Evolutionary conservation across 257 asterid genomes (phyloP), one percentile per base, ranked within the genome.

Genomic region (Henckelia pumila): DNA sequence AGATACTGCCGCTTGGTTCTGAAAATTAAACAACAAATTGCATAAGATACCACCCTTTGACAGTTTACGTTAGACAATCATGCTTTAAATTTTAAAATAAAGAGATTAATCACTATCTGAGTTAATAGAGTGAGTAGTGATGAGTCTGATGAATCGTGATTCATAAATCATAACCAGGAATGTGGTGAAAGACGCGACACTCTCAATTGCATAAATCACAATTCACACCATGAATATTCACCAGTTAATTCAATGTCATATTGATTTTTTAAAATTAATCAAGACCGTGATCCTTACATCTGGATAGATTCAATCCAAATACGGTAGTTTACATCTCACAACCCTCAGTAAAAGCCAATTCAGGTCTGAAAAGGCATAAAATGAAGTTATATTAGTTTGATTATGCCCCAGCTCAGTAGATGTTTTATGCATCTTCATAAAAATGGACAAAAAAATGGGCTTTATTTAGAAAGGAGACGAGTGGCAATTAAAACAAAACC

Each of bases 1-100:
- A 17, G 86, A 29, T 55, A 57, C 23, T 55, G 76, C 72, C 70
- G 30, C 58, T 67, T 73, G 77, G 28, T 78, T 89, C 97, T 92
- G 75, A 29, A 71, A 75, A 59, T 58, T 32, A 59, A 69, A 47
- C 14, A 47, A 63, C 60, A 32, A 75, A 58, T 25, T 20, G n/a
- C 66, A 56, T 33, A 32, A 68, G 37, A 53, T 55, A 22, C 67
- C 56, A 57, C 61, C 55, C 21, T 21, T 28, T 9, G 33, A 66
- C 24, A 23, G 10, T 7, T 8, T 5, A 6, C 29, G 40, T 63
- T 40, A 19, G 24, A 10, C 44, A 25, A 63, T 50, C 23, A 70
- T 10, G 19, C 73, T 14, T 13, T 5, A 16, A 44, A 52, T 71
- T 14, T 13, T 5, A 16, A 44, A 52, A 59, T 25, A 9, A 24